Evolutionary conservation across 106 monocot species (phyloP), one percentile per base, ranked within the genome.

Genomic region (Chionographis japonica): DNA sequence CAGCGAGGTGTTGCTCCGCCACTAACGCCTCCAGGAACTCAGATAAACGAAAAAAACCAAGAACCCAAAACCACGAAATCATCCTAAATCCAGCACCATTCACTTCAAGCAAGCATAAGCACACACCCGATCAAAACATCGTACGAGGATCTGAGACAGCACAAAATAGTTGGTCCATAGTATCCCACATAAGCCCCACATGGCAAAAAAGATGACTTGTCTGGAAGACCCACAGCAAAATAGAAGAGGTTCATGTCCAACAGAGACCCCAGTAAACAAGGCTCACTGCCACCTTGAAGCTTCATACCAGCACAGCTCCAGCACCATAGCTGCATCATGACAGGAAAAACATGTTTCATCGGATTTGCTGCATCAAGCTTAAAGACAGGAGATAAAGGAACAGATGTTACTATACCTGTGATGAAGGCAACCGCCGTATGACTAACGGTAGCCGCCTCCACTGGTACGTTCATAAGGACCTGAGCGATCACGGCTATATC

Each of bases 401-500:
- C 63, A 64, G 43, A n/a, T 8, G 16, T 15, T 10, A 46, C 46
- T 10, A 46, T 46, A 46, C 46, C 46, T 46, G 46, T 10, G 46
- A 46, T 27, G 27, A 12, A 43, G 52, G 12, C 38, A 40, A 35
- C 7, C 46, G 65, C 14, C 39, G 40, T 41, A 27, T 55, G 40
- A 71, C 14, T 52, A 75, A 37, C 75, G 80, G 19, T 81, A 81
- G 58, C 71, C 54, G 6, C 82, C 60, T 43, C 69, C 56, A 43
- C 74, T 15, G 12, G 62, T 55, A 49, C 83, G 77, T 43, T 83
- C 83, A 70, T 83, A 83, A 40, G 83, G 83, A 39, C 83, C 83
- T 55, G 83, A 78, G 2, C 78, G 68, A 18, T 83, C 83, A 46
- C 83, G 83, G 40, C 38, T 66, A 27, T 69, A 83, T 0, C 77